Evolutionary conservation across 768 basidiomycete species (phyloP), one percentile per base, ranked within the genome.

Genomic region (Tylopilus subfusipes): DNA sequence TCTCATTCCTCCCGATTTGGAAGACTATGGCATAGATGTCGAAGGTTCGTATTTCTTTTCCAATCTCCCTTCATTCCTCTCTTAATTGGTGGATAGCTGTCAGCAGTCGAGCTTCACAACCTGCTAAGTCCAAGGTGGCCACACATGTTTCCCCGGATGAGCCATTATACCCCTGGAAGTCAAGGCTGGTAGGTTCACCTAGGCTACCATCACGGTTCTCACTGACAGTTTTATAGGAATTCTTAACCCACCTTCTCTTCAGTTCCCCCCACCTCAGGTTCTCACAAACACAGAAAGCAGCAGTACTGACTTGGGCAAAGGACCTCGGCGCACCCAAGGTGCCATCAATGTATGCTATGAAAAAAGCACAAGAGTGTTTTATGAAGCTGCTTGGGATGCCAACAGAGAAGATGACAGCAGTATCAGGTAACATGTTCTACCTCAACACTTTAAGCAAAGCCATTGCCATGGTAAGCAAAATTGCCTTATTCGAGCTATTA

Each of bases 231-330:
- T 7, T 48, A 75, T 14, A 72, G 68, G 56, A 66, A 34, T 68
- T 72, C 44, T 48, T 63, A 6, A 72, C 64, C 0, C 60, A 67
- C 30, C 46, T 72, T 11, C 54, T 74, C 7, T 74, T 74, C 48
- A 68, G 62, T 36, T 73, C 70, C 1, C 63, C 70, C 0, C 48
- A 51, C 14, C 56, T 72, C 0, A 55, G 60, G 18, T 74, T 75
- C 49, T 75, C 67, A 2, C 48, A 57, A 8, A 50, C 53, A 6
- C 71, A 74, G 44, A 60, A 74, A 50, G 53, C 33, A 14, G 66
- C 67, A 1, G 50, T 74, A 4, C 48, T 72, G 4, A 38, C 30
- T 0, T 74, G 67, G 68, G 72, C 62, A 4, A 67, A 57, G 31
- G 63, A 58, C 0, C 48, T 74, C 4, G 61, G 71, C 0, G 71